These are phyloP conservation scores for Puccinellia tenuiflora DNA, from an alignment of 176 grass and related monocot genomes.

Conservation along the genomic window DNA sequence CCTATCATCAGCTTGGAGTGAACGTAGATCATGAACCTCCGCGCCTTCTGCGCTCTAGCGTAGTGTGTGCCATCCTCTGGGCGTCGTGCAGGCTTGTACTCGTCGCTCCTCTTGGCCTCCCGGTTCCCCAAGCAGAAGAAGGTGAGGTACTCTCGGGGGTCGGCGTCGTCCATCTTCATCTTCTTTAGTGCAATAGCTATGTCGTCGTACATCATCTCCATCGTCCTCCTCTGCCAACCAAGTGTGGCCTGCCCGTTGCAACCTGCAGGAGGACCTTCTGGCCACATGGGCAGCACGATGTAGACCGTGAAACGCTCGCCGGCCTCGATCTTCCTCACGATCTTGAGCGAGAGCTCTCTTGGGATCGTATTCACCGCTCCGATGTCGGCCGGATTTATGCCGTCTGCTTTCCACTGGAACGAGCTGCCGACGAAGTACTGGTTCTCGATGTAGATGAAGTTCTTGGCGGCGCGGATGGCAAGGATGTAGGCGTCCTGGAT, in stretches of 20 bases:
- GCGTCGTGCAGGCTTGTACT: constrained; percentile 51
- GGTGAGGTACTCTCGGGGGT: constrained; percentile 63
- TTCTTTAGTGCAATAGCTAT: constrained; percentile 51
- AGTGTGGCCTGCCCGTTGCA: constrained; percentile 53
- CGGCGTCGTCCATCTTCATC: constrained; percentile 31
- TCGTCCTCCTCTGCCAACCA: constrained; percentile 78
- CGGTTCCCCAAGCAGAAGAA: constrained; percentile 87
- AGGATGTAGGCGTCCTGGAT: constrained; percentile 85
- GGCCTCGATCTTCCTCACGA: constrained; percentile 83
- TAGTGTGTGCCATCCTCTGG: constrained; percentile 55
- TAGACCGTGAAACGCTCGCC: constrained; percentile 67
- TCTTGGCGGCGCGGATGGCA: constrained; percentile 61
- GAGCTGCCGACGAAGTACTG: constrained; percentile 91
- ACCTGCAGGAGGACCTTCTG: constrained; percentile 59
- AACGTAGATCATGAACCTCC: constrained; percentile 90
- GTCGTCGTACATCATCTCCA: constrained; percentile 93
- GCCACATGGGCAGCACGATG: constrained; percentile 81
- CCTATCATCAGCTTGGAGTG: constrained; percentile 94
- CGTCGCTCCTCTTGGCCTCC: constrained; percentile 54
- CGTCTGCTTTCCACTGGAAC: constrained; percentile 64
- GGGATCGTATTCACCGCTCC: constrained; percentile 59
- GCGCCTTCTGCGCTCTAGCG: constrained; percentile 51
- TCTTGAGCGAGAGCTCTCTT: constrained; percentile 67
- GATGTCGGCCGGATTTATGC: constrained; percentile 47
- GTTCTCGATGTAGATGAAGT: constrained; percentile 90